Evolutionary conservation across 345 rosid species (phyloP).

Genomic region (Limnanthes douglasii): DNA sequence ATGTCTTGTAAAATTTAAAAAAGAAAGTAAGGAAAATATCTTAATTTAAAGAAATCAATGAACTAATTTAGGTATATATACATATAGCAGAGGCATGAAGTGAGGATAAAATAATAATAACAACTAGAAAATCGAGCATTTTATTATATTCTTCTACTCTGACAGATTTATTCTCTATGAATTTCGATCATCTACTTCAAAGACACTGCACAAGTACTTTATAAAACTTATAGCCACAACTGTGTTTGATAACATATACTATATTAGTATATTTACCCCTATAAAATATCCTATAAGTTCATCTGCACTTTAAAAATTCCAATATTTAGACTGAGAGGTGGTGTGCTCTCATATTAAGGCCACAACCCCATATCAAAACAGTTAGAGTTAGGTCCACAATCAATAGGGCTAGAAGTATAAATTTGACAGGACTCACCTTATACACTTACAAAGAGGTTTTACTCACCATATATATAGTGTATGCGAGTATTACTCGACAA

Average conservation of each 20-base stretch:
- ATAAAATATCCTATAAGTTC: constrained; percentile 84
- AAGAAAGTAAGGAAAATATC: background rate
- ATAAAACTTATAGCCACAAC: constrained; percentile 86
- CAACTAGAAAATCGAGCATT: constrained; percentile 72
- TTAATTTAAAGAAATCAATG: background rate
- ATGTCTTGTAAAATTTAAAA: constrained; percentile 46
- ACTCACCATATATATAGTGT: no score
- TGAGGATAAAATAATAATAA: constrained; percentile 68
- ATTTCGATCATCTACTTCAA: constrained; percentile 37
- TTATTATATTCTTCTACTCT: constrained; percentile 48
- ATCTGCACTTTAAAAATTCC: no score
- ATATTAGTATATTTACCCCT: constrained; percentile 78
- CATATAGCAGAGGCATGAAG: constrained; percentile 78
- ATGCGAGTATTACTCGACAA: no score
- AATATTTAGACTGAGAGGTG: no score
- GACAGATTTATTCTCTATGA: constrained; percentile 59
- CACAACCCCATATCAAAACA: no score
- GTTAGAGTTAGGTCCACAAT: no score
- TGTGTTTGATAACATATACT: constrained; percentile 83
- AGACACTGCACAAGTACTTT: constrained; percentile 49
- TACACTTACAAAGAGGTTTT: no score
- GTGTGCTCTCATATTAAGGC: no score
- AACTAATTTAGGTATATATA: constrained; percentile 9
- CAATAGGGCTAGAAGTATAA: no score
- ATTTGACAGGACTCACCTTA: no score